phyloP scores from a whole-genome alignment of 331 rosid species.

The Dryas integrifolia region DNA sequence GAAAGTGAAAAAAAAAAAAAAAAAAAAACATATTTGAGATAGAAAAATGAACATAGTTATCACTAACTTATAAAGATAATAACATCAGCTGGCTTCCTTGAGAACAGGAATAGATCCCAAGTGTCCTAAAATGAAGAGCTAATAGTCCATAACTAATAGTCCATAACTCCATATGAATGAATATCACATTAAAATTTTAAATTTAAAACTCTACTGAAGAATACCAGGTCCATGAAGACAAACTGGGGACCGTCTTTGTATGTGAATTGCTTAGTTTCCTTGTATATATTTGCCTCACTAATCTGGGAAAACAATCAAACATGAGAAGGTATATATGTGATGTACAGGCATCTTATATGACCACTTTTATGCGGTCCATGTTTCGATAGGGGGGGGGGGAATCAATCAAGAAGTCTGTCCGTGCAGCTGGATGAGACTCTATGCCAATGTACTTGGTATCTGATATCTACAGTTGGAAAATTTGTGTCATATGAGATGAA shows the following conservation, averaged over 20 bases:
- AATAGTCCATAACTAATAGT: not conserved
- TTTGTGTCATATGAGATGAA: not conserved
- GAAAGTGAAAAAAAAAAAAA: slow-evolving; percentile 18
- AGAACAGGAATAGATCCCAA: slow-evolving; percentile 13
- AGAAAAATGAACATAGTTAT: not conserved
- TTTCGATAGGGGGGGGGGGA: not conserved
- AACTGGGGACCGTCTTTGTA: slow-evolving; percentile 83
- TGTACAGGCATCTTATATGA: not conserved
- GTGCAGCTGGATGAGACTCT: not conserved
- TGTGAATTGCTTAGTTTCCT: slow-evolving; percentile 91
- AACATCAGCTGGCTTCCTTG: slow-evolving; percentile 14
- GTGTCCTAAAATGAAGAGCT: not conserved
- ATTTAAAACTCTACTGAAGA: slow-evolving; percentile 9
- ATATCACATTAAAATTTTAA: not conserved
- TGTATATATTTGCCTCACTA: slow-evolving; percentile 62
- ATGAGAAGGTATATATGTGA: slow-evolving; percentile 15
- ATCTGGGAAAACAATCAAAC: slow-evolving; percentile 51
- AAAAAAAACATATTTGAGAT: slow-evolving; percentile 13
- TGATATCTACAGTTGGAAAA: not conserved
- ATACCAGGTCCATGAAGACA: slow-evolving; percentile 98
- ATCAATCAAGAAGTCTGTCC: not conserved
- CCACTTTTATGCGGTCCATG: not conserved
- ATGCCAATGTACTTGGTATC: not conserved
- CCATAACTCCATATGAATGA: not conserved
- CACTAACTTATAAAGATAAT: not conserved